These are phyloP conservation scores for Gaultheria prostrata DNA, from an alignment of 148 eudicot species.

Conservation along the genomic window DNA sequence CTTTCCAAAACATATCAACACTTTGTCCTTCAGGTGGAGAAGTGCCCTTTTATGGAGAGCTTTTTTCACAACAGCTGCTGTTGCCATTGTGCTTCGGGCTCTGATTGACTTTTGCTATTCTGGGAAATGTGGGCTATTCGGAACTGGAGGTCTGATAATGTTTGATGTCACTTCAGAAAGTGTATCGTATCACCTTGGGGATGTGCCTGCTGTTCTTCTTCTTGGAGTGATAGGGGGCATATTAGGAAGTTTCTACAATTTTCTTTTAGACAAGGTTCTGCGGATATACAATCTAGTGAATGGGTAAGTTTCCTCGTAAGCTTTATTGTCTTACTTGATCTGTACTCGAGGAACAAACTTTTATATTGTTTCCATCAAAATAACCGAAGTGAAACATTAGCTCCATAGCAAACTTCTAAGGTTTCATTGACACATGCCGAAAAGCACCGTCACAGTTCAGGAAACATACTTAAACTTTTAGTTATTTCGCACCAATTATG, in stretches of 20 bases:
- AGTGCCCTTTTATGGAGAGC: slow-evolving; percentile 94
- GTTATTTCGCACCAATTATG: background rate
- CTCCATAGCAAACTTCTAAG: background rate
- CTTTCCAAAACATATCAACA: background rate
- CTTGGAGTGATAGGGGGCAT: slow-evolving; percentile 81
- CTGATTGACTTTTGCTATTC: slow-evolving; percentile 75
- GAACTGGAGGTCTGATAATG: slow-evolving; percentile 96
- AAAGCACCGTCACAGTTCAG: background rate
- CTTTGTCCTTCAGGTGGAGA: slow-evolving; percentile 76
- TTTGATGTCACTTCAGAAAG: slow-evolving; percentile 72
- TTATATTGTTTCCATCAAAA: background rate
- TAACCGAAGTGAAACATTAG: background rate
- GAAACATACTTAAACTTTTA: background rate
- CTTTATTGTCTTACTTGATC: background rate
- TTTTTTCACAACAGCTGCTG: slow-evolving; percentile 83
- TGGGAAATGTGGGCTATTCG: slow-evolving; percentile 93
- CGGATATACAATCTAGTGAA: slow-evolving; percentile 59
- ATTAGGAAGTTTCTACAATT: slow-evolving; percentile 71
- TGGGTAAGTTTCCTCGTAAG: slow-evolving; percentile 46
- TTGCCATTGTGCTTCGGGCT: slow-evolving; percentile 82
- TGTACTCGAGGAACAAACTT: too few species aligned
- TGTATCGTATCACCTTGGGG: slow-evolving; percentile 56
- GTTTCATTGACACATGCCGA: background rate
- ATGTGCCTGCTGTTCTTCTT: slow-evolving; percentile 76
- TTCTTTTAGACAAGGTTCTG: slow-evolving; percentile 57